phyloP scores from a whole-genome alignment of 23 red algal species.

The Chondrus crispus region DNA sequence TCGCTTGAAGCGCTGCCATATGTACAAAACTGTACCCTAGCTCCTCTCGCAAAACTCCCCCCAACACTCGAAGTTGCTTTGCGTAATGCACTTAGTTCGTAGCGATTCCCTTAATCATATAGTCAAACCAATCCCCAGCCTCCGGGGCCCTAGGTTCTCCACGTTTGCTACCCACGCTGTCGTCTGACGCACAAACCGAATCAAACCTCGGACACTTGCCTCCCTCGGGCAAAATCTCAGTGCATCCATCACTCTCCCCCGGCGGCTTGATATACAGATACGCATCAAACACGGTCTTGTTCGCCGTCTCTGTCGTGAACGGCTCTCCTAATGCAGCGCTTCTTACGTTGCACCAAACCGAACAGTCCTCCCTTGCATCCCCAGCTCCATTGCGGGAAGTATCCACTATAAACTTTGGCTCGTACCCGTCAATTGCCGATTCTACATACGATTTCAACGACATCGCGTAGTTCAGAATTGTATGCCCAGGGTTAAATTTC shows the following conservation, averaged over 20 bases:
- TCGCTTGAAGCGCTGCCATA: too few relatives aligned
- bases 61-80: too few relatives aligned
- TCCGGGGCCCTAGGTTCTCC: constrained; percentile 36
- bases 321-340: not conserved
- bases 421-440: not conserved
- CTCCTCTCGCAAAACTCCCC: too few relatives aligned
- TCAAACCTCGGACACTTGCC: not conserved
- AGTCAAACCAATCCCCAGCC: not conserved
- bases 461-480: not conserved
- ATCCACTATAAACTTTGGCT: constrained; percentile 34
- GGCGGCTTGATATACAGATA: constrained; percentile 26
- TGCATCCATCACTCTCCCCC: constrained; percentile 11
- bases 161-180: not conserved
- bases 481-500: not conserved
- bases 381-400: constrained; percentile 28
- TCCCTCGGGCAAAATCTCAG: not conserved
- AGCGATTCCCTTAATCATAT: not conserved
- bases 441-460: not conserved
- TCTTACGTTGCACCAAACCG: constrained; percentile 48
- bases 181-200: not conserved
- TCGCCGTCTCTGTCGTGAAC: constrained; percentile 5
- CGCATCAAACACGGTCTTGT: constrained; percentile 13
- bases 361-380: constrained; percentile 1
- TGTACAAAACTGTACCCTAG: too few relatives aligned
- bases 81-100: too few relatives aligned